Percentiles rank a stretch among this genome's conserved stretches.
Evolutionary conservation across 2,329 filamentous ascomycete species (phyloP).

Genomic region (Fusarium sp.): DNA sequence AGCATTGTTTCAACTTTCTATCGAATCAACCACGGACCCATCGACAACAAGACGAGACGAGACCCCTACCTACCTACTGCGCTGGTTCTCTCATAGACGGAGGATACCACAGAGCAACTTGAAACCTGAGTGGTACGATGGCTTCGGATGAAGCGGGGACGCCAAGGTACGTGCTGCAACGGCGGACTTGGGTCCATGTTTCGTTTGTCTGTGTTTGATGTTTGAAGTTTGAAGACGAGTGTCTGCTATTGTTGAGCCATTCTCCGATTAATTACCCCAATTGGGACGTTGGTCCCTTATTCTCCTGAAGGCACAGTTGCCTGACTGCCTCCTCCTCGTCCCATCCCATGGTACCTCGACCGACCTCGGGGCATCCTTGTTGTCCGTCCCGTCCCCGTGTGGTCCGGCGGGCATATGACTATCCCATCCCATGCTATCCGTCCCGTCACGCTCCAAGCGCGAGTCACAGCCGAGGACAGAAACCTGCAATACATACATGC

Average conservation of each 20-base stretch:
- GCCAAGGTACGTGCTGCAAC: slow-evolving; percentile 28
- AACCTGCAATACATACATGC: neutral
- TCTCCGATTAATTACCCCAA: neutral
- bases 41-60: neutral
- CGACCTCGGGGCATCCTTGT: neutral
- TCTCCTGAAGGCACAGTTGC: neutral
- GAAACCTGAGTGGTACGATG: slow-evolving; percentile 40
- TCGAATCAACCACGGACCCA: slow-evolving; percentile 1
- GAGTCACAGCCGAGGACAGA: neutral
- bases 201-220: slow-evolving; percentile 25
- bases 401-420: slow-evolving; percentile 19
- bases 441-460: neutral
- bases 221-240: slow-evolving; percentile 12
- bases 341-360: neutral
- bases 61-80: neutral
- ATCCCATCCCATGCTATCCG: neutral
- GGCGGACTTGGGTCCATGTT: slow-evolving; percentile 17
- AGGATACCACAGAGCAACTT: slow-evolving; percentile 6
- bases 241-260: neutral
- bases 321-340: neutral
- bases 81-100: slow-evolving; percentile 12
- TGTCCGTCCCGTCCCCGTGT: slow-evolving; percentile 17
- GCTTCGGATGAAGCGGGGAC: slow-evolving; percentile 35
- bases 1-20: slow-evolving; percentile 10
- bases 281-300: neutral